Conservation (phyloP, 2,329 filamentous ascomycete genomes). For the Pseudonectria foliicola region DNA sequence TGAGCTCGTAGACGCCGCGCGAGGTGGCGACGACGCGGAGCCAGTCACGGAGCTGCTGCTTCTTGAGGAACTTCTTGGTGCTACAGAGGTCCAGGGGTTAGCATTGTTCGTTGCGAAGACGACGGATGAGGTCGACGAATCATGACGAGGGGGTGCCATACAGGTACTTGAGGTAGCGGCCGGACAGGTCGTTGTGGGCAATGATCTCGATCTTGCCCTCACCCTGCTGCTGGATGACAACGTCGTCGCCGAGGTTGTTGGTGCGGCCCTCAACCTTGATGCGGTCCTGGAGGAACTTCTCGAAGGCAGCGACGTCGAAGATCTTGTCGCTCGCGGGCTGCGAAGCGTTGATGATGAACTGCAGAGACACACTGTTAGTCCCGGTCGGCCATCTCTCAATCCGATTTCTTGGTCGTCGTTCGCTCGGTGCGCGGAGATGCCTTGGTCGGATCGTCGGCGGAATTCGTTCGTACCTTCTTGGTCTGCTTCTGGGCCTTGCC, state of each 20-base stretch:
- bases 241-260: conserved; percentile 92
- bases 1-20: conserved; percentile 98
- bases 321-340: conserved; percentile 99
- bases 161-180: conserved; percentile 99
- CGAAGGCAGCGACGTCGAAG: conserved; percentile 97
- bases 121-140: no score
- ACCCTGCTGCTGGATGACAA: conserved; percentile 82
- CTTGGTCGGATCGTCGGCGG: background rate
- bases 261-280: conserved; percentile 99
- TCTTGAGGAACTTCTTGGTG: conserved; percentile 99
- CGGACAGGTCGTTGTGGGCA: conserved; percentile 95
- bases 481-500: conserved; percentile 71
- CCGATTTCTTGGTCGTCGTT: conserved; percentile 1
- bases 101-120: background rate
- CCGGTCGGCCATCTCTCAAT: background rate
- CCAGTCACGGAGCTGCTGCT: conserved; percentile 99
- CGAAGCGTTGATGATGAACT: conserved; percentile 99
- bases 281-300: conserved; percentile 99
- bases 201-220: conserved; percentile 98
- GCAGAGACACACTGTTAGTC: conserved; percentile 3
- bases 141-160: conserved; percentile 48
- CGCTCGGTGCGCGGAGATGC: background rate
- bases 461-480: conserved; percentile 62
- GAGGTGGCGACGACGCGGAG: conserved; percentile 96
- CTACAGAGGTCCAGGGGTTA: conserved; percentile 36